Base-by-base conservation (phyloP, 2,329 filamentous ascomycete genomes). In the Claviceps digitariae region DNA sequence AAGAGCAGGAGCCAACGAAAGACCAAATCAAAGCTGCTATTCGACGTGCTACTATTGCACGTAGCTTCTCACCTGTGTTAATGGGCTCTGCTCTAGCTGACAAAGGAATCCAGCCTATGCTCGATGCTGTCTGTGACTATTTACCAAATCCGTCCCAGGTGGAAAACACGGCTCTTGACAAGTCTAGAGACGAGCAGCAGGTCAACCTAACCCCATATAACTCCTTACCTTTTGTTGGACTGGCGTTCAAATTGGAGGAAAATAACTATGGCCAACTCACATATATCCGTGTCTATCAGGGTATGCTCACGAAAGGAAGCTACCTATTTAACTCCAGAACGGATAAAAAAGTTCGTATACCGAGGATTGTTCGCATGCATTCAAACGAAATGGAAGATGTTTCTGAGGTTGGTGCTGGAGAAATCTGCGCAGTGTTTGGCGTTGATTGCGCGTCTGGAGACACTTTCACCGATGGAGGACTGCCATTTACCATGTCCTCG, bases 351-450 rank as follows among this genome's bases (percentile, higher is more conserved):
- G 86, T 98, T 66, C 90, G 94, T 71, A 85, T 98, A 54, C 93
- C 93, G 21, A 87, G 91, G 65, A 97, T 98, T 63, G 93, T 98
- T 57, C 89, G 93, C 57, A 98, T 98, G 93, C 93, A 98, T 75
- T 95, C 90, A 47, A 95, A 97, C 67, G 93, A 98, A 66, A 95
- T 98, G 91, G 93, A 98, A 69, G 93, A 98, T 65, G 89, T 96
- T 31, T 76, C 73, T 53, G 90, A 96, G 69, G 86, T 98, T 58
- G 89, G 90, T 51, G 91, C 93, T 52, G 93, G 93, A 70, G 93
- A 98, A 70, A 98, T 98, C 59, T 98, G 93, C 67, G 93, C 93
- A 56, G 93, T 98, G 55, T 98, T 98, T 66, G 93, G 93, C 64
- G 87, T 98, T 52, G 93, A 98, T 63, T 98, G 93, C 68, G 90